Conservation (phyloP, 495 filamentous ascomycete genomes). For the Penicillium dipodomyicola region DNA sequence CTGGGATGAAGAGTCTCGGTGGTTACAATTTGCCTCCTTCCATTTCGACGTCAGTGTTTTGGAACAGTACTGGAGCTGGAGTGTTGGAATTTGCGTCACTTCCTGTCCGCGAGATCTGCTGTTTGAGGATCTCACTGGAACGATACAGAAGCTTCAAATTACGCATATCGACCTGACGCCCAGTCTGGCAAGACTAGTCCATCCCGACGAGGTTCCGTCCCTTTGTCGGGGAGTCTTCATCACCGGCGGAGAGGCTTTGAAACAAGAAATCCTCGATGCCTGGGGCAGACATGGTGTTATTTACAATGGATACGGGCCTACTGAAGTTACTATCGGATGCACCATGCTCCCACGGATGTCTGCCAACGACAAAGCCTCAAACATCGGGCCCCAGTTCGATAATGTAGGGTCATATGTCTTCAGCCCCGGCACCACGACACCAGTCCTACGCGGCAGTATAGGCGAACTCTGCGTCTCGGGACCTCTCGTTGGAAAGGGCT, state of each 20-base stretch:
- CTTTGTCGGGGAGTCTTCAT: conserved; percentile 37
- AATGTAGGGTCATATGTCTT: conserved; percentile 82
- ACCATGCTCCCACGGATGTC: conserved; percentile 70
- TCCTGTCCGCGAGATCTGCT: conserved; percentile 75
- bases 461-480: conserved; percentile 89
- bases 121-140: conserved; percentile 68
- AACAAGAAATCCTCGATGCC: conserved; percentile 44
- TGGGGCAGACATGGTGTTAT: conserved; percentile 44
- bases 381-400: conserved; percentile 80
- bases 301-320: conserved; percentile 69
- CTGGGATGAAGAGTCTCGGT: conserved; percentile 64
- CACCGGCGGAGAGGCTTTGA: conserved; percentile 46
- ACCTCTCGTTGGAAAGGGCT: conserved; percentile 81
- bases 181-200: conserved; percentile 45
- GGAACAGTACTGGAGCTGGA: conserved; percentile 90
- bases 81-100: conserved; percentile 74
- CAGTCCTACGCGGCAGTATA: conserved; percentile 72
- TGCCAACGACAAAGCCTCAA: conserved; percentile 67
- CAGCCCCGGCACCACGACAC: conserved; percentile 60
- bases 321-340: conserved; percentile 85
- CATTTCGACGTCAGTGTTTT: conserved; percentile 87
- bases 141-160: conserved; percentile 67
- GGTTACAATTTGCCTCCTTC: conserved; percentile 84
- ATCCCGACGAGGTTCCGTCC: conserved; percentile 36
- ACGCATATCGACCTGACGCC: conserved; percentile 77